Evolutionary conservation across 2,329 filamentous ascomycete species (phyloP).

Genomic region (Cladosporium sp.): DNA sequence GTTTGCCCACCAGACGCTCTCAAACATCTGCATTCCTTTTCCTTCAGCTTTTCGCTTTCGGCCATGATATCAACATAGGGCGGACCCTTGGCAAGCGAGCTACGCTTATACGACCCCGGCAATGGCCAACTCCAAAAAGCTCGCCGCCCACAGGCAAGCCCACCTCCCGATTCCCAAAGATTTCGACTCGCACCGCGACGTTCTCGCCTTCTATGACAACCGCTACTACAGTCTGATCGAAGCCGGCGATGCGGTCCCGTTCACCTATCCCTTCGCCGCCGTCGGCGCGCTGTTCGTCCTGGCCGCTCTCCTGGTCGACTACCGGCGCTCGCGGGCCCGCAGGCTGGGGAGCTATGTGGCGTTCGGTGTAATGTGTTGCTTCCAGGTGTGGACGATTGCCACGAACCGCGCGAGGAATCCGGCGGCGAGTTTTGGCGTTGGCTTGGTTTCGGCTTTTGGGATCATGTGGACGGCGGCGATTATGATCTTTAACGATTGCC

Average conservation of each 20-base stretch:
- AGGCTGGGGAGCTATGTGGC: constrained; percentile 39
- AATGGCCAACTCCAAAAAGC: background rate
- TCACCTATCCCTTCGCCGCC: constrained; percentile 39
- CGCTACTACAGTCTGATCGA: constrained; percentile 35
- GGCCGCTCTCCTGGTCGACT: constrained; percentile 48
- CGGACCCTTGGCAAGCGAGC: too few relatives aligned
- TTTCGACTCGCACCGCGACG: background rate
- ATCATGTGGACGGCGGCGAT: constrained; percentile 48
- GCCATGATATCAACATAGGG: too few relatives aligned
- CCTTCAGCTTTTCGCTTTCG: too few relatives aligned
- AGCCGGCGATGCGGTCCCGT: constrained; percentile 36
- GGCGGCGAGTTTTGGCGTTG: constrained; percentile 49
- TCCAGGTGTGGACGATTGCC: constrained; percentile 39
- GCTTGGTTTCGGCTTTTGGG: constrained; percentile 49
- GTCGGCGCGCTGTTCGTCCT: constrained; percentile 38
- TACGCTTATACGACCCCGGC: background rate
- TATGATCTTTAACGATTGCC: constrained; percentile 50
- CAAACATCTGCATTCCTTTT: background rate
- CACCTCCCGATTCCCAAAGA: background rate
- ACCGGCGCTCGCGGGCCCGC: constrained; percentile 35
- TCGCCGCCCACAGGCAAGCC: background rate
- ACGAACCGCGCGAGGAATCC: constrained; percentile 44
- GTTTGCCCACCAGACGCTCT: background rate
- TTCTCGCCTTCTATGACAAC: constrained; percentile 27
- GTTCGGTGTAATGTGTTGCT: constrained; percentile 39